Evolutionary conservation across 306 rosid species (phyloP), one percentile per base, ranked within the genome.

Genomic region (Cucurbita maxima): DNA sequence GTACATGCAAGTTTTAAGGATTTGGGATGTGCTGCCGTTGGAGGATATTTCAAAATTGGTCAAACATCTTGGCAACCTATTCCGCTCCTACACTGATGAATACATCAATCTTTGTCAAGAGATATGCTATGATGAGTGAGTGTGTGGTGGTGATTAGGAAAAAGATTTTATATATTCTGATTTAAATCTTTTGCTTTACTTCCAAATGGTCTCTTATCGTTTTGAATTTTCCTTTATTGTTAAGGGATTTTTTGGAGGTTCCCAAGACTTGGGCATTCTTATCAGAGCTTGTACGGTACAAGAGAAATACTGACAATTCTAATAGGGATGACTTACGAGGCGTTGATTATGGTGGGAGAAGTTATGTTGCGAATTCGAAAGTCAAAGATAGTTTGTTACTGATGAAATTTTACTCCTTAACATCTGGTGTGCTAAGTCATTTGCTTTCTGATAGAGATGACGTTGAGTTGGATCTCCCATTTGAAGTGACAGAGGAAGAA

Each of bases 311-410:
- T 40, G 40, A 25, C 66, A 41, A 47, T 76, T 86, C 77, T 43
- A 38, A 55, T 72, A 79, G 54, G 52, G 69, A 68, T 5, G 85
- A 81, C 68, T 74, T 61, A 10, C 77, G 67, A 76, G 57, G 61
- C 47, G 68, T 36, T 58, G 54, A 78, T 57, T 70, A 73, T 30
- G 88, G 86, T 82, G 81, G 88, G 58, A 81, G 88, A 84, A 78
- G 78, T 58, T 91, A 84, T 75, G 87, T 84, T 45, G 97, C 89
- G 87, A 89, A 89, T 71, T 86, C 96, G 5, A 87, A 82, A 81
- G 96, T 91, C 58, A 91, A 87, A 40, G 91, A 91, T 77, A 91
- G 97, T 73, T 70, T 91, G 71, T 53, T 91, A 70, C 78, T 91
- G 78, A 84, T 91, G 97, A 91, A 91, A 41, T 91, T 89, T 84